Evolutionary conservation across 169 alveolate genomes (phyloP), one percentile per base, ranked within the genome.

Genomic region (Plasmodium gonderi): DNA sequence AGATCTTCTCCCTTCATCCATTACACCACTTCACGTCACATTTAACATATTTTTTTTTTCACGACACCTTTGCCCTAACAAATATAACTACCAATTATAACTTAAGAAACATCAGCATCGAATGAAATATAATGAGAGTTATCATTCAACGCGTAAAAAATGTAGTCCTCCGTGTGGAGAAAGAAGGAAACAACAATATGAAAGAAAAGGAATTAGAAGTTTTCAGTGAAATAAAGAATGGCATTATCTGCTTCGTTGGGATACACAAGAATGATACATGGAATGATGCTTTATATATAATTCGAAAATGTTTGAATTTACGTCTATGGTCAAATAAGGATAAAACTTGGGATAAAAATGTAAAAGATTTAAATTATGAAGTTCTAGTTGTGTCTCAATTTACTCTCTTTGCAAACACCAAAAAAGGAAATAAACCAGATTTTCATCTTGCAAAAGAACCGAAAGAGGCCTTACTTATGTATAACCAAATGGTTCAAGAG

Each of bases 401-500:
- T 96, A 98, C 99, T 26, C 96, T 98, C 29, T 98, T 97, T 83
- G 97, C 97, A 23, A 79, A 92, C 49, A 90, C 98, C 64, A 98
- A 97, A 81, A 94, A 83, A 45, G 99, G 99, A 29, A 97, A 96
- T 80, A 97, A 96, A 76, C 99, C 99, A 0, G 99, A 98, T 90
- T 98, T 97, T 90, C 99, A 98, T 92, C 89, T 92, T 69, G 98
- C 99, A 0, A 97, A 96, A 97, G 97, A 97, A 26, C 97, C 97
- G 14, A 98, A 97, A 2, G 95, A 97, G 78, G 99, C 99, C 2
- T 90, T 91, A 85, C 89, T 79, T 36, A 83, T 98, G 51, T 98
- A 96, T 90, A 92, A 96, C 67, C 87, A 94, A 77, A 95, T 98
- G 42, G 95, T 98, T 3, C 96, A 97, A 23, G 92, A 94, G 64